Conservation (phyloP, 2,329 filamentous ascomycete genomes). For the Pezizomycotina sp. region DNA sequence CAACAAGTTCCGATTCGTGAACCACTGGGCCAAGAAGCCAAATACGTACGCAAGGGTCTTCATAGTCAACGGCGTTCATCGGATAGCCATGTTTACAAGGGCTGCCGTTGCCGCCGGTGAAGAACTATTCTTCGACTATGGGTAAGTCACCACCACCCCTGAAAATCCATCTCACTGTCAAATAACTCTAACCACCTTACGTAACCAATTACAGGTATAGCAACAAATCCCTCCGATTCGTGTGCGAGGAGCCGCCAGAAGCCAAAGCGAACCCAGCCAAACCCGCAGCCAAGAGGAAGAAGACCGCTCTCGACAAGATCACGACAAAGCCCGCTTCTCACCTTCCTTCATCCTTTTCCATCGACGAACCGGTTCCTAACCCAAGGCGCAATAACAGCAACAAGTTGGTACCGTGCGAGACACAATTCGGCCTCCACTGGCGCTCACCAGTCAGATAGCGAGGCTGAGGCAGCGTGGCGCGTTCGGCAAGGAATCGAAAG, state of each 20-base stretch:
- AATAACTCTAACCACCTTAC: background rate
- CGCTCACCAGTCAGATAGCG: no score
- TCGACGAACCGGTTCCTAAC: no score
- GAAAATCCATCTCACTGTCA: background rate
- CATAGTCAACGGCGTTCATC: slow-evolving; percentile 57
- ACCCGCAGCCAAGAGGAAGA: no score
- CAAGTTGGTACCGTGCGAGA: no score
- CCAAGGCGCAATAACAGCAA: no score
- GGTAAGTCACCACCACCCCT: slow-evolving; percentile 25
- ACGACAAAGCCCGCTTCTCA: no score
- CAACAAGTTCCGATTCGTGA: slow-evolving; percentile 70
- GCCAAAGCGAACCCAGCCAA: no score
- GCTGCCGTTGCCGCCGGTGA: slow-evolving; percentile 53
- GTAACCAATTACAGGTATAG: slow-evolving; percentile 6
- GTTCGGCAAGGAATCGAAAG: no score
- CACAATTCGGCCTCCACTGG: no score
- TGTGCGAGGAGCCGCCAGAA: slow-evolving; percentile 19
- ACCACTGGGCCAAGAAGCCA: slow-evolving; percentile 45
- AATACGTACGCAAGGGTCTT: slow-evolving; percentile 53
- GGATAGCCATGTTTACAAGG: slow-evolving; percentile 57
- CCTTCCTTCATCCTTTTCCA: no score
- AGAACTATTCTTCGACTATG: slow-evolving; percentile 71
- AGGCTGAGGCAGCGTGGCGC: no score
- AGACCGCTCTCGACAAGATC: no score
- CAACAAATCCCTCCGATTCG: slow-evolving; percentile 21